Conservation (phyloP, 2,329 filamentous ascomycete species). For the Penicillium palitans region DNA sequence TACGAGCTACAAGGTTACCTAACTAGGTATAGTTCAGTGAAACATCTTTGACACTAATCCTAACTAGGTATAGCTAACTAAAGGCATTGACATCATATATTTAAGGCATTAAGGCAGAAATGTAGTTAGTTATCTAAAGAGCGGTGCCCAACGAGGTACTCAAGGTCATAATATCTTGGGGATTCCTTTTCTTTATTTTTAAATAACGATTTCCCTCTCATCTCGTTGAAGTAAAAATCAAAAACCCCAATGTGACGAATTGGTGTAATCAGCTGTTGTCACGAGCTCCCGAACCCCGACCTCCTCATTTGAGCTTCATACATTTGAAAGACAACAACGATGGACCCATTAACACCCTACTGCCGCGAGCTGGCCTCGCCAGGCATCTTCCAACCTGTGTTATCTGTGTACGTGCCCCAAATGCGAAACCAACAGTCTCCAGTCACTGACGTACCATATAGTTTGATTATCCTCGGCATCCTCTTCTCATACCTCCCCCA, state of each 20-base stretch:
- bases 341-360: slow-evolving; percentile 35
- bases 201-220: not conserved
- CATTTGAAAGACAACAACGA: slow-evolving; percentile 8
- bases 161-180: not conserved
- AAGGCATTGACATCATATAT: not conserved
- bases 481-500: slow-evolving; percentile 92
- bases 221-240: not conserved
- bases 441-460: slow-evolving; percentile 29
- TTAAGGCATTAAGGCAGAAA: not conserved
- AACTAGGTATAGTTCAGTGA: no score
- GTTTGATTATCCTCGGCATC: slow-evolving; percentile 80
- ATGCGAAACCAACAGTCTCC: not conserved
- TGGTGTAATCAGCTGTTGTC: slow-evolving; percentile 5
- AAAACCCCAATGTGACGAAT: not conserved
- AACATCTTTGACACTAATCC: no score
- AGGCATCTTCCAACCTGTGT: slow-evolving; percentile 41
- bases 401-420: slow-evolving; percentile 21
- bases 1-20: no score
- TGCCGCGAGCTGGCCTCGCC: slow-evolving; percentile 55
- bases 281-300: slow-evolving; percentile 3
- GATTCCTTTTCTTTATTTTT: not conserved
- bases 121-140: not conserved
- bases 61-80: no score
- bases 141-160: not conserved
- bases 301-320: slow-evolving; percentile 7